Evolutionary conservation across 805 yeast genomes (phyloP).

Genomic region (Isabelozyma gotoi): DNA sequence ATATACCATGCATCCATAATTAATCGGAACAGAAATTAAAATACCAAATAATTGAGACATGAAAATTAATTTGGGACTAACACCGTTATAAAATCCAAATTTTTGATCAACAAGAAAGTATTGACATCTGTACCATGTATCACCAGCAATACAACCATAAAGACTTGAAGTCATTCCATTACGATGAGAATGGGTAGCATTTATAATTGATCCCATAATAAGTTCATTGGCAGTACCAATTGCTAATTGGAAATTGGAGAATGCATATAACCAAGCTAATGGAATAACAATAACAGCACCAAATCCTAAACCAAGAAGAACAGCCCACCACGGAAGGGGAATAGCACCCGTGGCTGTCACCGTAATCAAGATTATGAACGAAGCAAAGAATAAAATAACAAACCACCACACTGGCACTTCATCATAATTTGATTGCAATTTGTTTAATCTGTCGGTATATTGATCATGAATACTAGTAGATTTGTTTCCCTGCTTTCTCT

Average conservation of each 20-base stretch:
- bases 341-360: constrained; percentile 29
- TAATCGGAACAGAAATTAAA: constrained; percentile 47
- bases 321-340: constrained; percentile 40
- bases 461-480: constrained; percentile 7
- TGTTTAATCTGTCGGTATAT: constrained; percentile 40
- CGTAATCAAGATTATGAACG: constrained; percentile 29
- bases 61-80: constrained; percentile 49
- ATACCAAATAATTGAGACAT: constrained; percentile 51
- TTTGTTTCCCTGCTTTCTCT: neutral
- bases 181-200: constrained; percentile 21
- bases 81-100: constrained; percentile 50
- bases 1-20: constrained; percentile 46
- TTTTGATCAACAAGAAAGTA: constrained; percentile 24
- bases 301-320: constrained; percentile 38
- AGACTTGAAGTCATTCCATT: constrained; percentile 48
- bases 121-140: constrained; percentile 33
- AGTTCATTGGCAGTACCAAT: constrained; percentile 50
- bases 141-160: constrained; percentile 47
- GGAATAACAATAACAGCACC: constrained; percentile 47
- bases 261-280: constrained; percentile 47
- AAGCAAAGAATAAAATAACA: constrained; percentile 25
- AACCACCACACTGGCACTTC: constrained; percentile 47
- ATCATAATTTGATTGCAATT: constrained; percentile 32
- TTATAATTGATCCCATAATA: constrained; percentile 41
- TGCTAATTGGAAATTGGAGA: constrained; percentile 50